Conservation (phyloP, 2,329 filamentous ascomycete species). For the Aureobasidium sp. region DNA sequence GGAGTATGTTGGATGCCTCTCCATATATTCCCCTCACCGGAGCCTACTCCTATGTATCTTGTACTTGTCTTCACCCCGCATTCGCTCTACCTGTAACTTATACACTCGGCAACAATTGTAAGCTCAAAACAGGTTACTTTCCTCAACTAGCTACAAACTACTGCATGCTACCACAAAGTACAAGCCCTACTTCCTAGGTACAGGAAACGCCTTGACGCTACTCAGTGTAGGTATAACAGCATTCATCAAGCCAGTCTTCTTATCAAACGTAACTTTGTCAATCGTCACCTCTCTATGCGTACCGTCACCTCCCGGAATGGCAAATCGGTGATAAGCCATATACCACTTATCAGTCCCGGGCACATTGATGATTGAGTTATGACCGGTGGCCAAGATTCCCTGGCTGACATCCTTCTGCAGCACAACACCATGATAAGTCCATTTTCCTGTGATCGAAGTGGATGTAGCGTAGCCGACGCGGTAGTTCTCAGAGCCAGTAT, state of each 20-base stretch:
- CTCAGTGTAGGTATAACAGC: slow-evolving; percentile 42
- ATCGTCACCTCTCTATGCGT: slow-evolving; percentile 50
- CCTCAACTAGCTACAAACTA: too few relatives aligned
- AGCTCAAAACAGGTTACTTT: too few relatives aligned
- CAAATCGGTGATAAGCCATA: slow-evolving; percentile 56
- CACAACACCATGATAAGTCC: slow-evolving; percentile 51
- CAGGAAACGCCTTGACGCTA: slow-evolving; percentile 25
- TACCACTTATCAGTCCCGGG: slow-evolving; percentile 57
- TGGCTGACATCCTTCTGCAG: slow-evolving; percentile 46
- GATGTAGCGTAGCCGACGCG: slow-evolving; percentile 54
- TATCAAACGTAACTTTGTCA: slow-evolving; percentile 45
- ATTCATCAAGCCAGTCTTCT: slow-evolving; percentile 40
- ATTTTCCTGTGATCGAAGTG: slow-evolving; percentile 44
- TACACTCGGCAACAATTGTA: not conserved
- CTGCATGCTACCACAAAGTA: too few relatives aligned
- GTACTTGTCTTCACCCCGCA: not conserved
- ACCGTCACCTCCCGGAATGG: slow-evolving; percentile 51
- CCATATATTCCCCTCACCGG: not conserved
- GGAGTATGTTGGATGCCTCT: not conserved
- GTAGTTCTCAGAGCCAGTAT: slow-evolving; percentile 53
- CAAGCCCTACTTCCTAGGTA: not conserved
- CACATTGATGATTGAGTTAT: slow-evolving; percentile 52
- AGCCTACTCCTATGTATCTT: not conserved
- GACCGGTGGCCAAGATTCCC: slow-evolving; percentile 53
- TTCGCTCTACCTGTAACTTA: not conserved